Percentiles rank a stretch among this genome's conserved stretches.
Evolutionary conservation across 139 green algal species (phyloP).

Genomic region (Zygnema cylindricum): DNA sequence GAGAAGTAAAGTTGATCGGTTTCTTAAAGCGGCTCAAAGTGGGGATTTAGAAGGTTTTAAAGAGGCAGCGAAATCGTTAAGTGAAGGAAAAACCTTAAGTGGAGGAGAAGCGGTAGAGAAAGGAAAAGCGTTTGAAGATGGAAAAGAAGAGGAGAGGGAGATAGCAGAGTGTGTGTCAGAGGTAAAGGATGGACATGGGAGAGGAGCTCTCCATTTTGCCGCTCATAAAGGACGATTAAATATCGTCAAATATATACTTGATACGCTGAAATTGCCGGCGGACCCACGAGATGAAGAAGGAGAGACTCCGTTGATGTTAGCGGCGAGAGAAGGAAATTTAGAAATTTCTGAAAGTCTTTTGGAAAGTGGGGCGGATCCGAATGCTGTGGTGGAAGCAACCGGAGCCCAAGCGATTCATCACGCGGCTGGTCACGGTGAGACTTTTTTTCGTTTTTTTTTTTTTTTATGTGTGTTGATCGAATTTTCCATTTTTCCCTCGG

Average conservation of each 20-base stretch:
- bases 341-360: slow-evolving; percentile 43
- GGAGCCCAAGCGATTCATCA: slow-evolving; percentile 52
- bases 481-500: no score
- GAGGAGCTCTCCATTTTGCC: slow-evolving; percentile 66
- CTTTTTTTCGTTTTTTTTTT: no score
- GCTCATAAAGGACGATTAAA: slow-evolving; percentile 51
- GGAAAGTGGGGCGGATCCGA: slow-evolving; percentile 14
- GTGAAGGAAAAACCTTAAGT: neutral
- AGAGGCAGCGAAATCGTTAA: neutral
- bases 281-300: slow-evolving; percentile 56
- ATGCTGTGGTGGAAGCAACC: neutral
- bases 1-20: slow-evolving; percentile 31
- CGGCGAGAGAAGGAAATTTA: slow-evolving; percentile 51
- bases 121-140: no score
- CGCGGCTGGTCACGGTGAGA: slow-evolving; percentile 42
- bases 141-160: slow-evolving; percentile 5
- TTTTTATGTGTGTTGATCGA: no score
- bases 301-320: slow-evolving; percentile 64
- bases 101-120: neutral
- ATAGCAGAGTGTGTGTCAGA: slow-evolving; percentile 50
- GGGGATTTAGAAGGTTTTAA: slow-evolving; percentile 40
- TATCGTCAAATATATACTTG: slow-evolving; percentile 47
- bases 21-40: slow-evolving; percentile 22
- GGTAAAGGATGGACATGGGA: slow-evolving; percentile 60
- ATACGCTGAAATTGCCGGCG: slow-evolving; percentile 33